Evolutionary conservation across 306 rosid genomes (phyloP).

Genomic region (Cucumis hystrix): DNA sequence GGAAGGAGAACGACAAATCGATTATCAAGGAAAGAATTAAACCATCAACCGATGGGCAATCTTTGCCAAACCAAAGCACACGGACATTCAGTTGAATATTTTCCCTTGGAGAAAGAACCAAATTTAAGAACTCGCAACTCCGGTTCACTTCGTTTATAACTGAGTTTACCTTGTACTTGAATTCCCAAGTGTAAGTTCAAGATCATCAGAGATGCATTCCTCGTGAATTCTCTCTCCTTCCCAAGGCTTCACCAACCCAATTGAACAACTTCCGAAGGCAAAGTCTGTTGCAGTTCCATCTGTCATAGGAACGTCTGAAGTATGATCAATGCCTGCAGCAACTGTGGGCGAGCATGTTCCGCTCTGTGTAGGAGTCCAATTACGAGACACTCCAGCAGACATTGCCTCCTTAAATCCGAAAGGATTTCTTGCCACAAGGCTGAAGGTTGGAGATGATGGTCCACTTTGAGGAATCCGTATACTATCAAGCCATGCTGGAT

Average conservation of each 20-base stretch:
- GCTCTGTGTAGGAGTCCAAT: constrained; percentile 55
- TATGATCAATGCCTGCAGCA: constrained; percentile 25
- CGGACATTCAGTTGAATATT: constrained; percentile 20
- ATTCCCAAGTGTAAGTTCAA: constrained; percentile 51
- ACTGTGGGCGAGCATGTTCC: constrained; percentile 48
- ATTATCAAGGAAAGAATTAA: not conserved
- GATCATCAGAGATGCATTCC: constrained; percentile 51
- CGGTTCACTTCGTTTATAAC: not conserved
- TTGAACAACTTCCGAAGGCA: constrained; percentile 36
- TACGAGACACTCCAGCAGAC: constrained; percentile 30
- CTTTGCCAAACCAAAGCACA: constrained; percentile 15
- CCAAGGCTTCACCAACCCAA: constrained; percentile 51
- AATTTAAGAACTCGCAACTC: not conserved
- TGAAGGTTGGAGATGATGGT: constrained; percentile 49
- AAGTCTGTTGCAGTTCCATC: constrained; percentile 48
- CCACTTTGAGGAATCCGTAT: constrained; percentile 42
- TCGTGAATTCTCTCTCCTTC: constrained; percentile 57
- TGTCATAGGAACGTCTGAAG: constrained; percentile 38
- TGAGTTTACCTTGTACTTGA: constrained; percentile 25
- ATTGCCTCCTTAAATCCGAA: constrained; percentile 32
- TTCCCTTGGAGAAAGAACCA: not conserved
- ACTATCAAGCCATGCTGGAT: constrained; percentile 39
- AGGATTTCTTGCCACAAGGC: constrained; percentile 37
- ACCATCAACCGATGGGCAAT: constrained; percentile 19
- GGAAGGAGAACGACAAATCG: not conserved